Percentiles rank a stretch among this genome's conserved stretches.
These are phyloP conservation scores for Glaciozyma martinii DNA, from an alignment of 768 basidiomycete species.

Conservation along the genomic window DNA sequence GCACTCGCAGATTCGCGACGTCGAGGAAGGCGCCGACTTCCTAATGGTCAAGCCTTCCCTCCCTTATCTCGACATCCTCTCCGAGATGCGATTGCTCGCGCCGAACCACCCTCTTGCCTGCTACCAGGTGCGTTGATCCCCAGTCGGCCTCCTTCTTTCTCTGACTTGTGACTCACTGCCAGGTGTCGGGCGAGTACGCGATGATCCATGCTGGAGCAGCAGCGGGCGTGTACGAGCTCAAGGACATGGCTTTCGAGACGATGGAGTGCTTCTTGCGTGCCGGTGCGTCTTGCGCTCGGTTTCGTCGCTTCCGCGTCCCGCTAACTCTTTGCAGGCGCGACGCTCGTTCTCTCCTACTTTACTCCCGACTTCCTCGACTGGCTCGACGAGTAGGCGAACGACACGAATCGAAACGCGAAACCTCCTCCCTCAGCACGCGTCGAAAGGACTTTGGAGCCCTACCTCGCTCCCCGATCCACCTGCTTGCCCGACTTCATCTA, in stretches of 20 bases:
- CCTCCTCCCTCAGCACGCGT: too few relatives aligned
- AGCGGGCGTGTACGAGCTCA: slow-evolving; percentile 87
- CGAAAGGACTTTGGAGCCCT: too few relatives aligned
- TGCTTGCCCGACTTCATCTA: too few relatives aligned
- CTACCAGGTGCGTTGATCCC: slow-evolving; percentile 46
- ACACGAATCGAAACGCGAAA: neutral
- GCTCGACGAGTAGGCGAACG: slow-evolving; percentile 26
- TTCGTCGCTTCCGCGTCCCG: neutral
- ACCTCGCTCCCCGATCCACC: too few relatives aligned
- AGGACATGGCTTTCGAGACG: slow-evolving; percentile 87
- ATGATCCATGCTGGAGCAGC: slow-evolving; percentile 92
- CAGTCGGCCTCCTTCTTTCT: too few relatives aligned
- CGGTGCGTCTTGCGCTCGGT: slow-evolving; percentile 47
- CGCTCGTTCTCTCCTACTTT: slow-evolving; percentile 86
- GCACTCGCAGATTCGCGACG: slow-evolving; percentile 64
- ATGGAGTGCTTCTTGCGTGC: slow-evolving; percentile 86
- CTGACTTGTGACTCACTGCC: slow-evolving; percentile 79
- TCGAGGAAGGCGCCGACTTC: slow-evolving; percentile 86
- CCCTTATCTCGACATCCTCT: slow-evolving; percentile 93
- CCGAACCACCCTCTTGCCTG: slow-evolving; percentile 87
- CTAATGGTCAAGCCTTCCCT: slow-evolving; percentile 97
- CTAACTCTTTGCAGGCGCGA: slow-evolving; percentile 53
- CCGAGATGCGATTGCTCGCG: slow-evolving; percentile 66
- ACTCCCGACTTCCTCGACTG: slow-evolving; percentile 85
- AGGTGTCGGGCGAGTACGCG: slow-evolving; percentile 94